Conservation (phyloP, 1,284 basidiomycete species). For the Leccinum huronense region DNA sequence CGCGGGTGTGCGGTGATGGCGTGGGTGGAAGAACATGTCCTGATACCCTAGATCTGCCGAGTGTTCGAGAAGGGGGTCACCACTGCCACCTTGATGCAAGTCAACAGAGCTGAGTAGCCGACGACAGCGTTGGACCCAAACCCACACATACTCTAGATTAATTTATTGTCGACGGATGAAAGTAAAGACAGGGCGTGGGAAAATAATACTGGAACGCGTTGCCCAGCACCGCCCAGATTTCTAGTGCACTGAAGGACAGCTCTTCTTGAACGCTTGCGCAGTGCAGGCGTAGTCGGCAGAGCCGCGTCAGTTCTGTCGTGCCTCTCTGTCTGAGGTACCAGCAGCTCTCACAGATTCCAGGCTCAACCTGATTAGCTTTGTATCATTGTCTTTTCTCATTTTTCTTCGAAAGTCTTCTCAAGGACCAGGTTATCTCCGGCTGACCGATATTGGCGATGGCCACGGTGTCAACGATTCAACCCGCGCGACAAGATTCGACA, state of each 20-base stretch:
- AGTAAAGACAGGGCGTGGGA: slow-evolving; percentile 15
- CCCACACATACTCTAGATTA: too few species aligned
- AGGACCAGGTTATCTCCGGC: slow-evolving; percentile 22
- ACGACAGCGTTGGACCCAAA: not conserved
- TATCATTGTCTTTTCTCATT: slow-evolving; percentile 12
- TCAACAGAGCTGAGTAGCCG: not conserved
- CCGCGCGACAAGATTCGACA: slow-evolving; percentile 41
- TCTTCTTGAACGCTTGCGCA: not conserved
- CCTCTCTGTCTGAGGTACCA: not conserved
- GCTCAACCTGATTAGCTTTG: slow-evolving; percentile 7
- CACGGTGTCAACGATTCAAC: slow-evolving; percentile 44
- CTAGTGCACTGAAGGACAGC: not conserved
- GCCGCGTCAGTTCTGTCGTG: not conserved
- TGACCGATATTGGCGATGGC: slow-evolving; percentile 42
- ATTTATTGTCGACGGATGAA: not conserved
- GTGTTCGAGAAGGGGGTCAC: not conserved
- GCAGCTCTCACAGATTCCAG: not conserved
- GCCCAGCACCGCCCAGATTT: too few species aligned
- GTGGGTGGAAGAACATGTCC: slow-evolving; percentile 4
- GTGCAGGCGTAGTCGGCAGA: slow-evolving; percentile 1
- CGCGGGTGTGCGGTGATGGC: slow-evolving; percentile 3
- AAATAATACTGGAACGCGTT: slow-evolving; percentile 23
- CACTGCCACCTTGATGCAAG: not conserved
- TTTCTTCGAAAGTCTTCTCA: slow-evolving; percentile 21
- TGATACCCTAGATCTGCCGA: slow-evolving; percentile 1